phyloP scores from a whole-genome alignment of 1,284 basidiomycete genomes.

The Apiotrichum akiyoshidainum region DNA sequence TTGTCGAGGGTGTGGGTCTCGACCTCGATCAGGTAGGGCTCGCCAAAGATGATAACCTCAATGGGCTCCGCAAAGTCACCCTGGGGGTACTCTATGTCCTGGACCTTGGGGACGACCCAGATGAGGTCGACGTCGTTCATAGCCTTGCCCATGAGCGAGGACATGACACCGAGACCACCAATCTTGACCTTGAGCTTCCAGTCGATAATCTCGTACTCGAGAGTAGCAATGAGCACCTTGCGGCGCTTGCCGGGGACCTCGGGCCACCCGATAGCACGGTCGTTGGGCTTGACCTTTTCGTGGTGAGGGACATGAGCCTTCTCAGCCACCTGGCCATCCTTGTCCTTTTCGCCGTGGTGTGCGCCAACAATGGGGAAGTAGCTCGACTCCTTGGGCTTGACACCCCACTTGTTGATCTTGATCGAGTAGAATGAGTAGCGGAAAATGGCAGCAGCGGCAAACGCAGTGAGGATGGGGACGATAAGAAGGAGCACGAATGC shows the following conservation, averaged over 20 bases:
- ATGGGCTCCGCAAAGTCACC: constrained; percentile 88
- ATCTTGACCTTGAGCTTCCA: constrained; percentile 97
- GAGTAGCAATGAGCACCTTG: constrained; percentile 81
- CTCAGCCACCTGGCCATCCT: constrained; percentile 42
- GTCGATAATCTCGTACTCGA: constrained; percentile 92
- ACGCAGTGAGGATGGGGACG: constrained; percentile 79
- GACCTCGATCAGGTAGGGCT: constrained; percentile 88
- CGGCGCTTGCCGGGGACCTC: constrained; percentile 83
- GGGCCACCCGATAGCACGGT: constrained; percentile 83
- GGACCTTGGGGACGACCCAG: constrained; percentile 90
- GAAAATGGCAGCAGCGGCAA: constrained; percentile 76
- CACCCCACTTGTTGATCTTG: constrained; percentile 85
- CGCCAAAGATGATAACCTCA: constrained; percentile 91
- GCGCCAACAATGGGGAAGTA: constrained; percentile 57
- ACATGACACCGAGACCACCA: constrained; percentile 94
- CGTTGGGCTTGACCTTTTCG: constrained; percentile 58
- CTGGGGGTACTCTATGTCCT: constrained; percentile 82
- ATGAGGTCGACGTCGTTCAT: constrained; percentile 92
- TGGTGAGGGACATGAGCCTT: constrained; percentile 43
- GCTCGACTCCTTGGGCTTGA: constrained; percentile 58
- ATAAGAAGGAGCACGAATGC: constrained; percentile 76
- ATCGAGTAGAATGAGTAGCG: constrained; percentile 95
- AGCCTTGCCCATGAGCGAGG: constrained; percentile 89
- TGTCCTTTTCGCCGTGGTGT: constrained; percentile 38
- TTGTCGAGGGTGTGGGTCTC: constrained; percentile 87